Evolutionary conservation across 306 rosid genomes (phyloP), one percentile per base, ranked within the genome.

Genomic region (Cajanus cajan): DNA sequence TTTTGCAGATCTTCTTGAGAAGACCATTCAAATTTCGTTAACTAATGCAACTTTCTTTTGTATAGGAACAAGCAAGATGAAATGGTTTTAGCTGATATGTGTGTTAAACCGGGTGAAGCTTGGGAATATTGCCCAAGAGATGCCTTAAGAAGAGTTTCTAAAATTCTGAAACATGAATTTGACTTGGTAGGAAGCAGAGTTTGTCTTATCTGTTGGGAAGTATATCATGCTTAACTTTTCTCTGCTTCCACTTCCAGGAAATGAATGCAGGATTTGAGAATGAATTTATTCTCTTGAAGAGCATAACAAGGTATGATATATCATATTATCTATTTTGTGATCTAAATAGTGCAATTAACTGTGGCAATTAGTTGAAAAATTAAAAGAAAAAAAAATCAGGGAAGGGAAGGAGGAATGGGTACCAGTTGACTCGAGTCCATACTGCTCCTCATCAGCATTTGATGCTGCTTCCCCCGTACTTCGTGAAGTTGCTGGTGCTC

Each of bases 121-220:
- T 95, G 97, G 97, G 98, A 88, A 62, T 92, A 85, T 87, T 95
- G 98, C 87, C 92, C 97, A 28, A 91, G 98, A 89, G 97, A 88
- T 54, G 80, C 89, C 84, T 65, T 95, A 79, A 85, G 91, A 74
- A 87, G 96, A 85, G 96, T 62, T 83, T 82, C 88, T 58, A 92
- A 78, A 80, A 82, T 91, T 84, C 83, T 95, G 73, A 95, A 95
- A 81, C 89, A 92, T 77, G 98, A 95, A 80, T 92, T 92, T 83
- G 61, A 90, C 86, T 85, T 95, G 95, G 98, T 95, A 86, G 22
- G 91, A 67, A 68, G 57, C 66, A 24, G 37, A 21, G 37, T 18
- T 52, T 68, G 41, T 74, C 65, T 59, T 83, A 50, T 18, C 19
- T 13, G 3, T 15, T 79, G 12, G 24, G n/a, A 59, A 28, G 11